Base-by-base conservation (phyloP, 768 basidiomycete species). In the Lentinus tigrinus region DNA sequence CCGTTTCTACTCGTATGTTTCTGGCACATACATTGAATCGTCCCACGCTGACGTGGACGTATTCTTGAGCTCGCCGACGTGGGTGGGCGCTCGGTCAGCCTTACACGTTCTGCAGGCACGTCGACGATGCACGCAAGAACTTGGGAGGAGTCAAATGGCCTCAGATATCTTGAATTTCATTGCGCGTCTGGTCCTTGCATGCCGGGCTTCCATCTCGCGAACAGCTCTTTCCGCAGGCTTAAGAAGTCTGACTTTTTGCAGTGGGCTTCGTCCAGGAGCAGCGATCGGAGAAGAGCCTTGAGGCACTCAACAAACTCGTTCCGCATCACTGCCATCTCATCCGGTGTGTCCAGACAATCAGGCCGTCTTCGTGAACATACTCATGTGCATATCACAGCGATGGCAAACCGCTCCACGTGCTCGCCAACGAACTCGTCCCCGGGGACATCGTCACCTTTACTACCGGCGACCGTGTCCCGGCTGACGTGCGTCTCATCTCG, bases 231-330 rank as follows among this genome's bases (percentile, higher is more conserved):
- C n/a, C n/a, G n/a, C n/a, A n/a, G n/a, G n/a, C n/a, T n/a, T n/a
- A n/a, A 11, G 23, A 24, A 34, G 44, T 3, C 56, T 28, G 36
- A n/a, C 23, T 39, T 8, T 47, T 4, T 54, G 47, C 62, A 81
- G 95, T 98, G 61, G 96, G 93, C 10, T 98, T 98, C 68, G 85
- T 98, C 28, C 95, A 98, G 72, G 95, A 98, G 72, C 85, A 90
- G 60, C 82, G 95, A 31, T 98, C 96, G 1, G 95, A 98, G 70
- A 87, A 97, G 74, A 93, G 91, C 58, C 77, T 98, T 26, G 94
- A 97, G 72, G 93, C 95, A 0, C 78, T 98, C 34, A 97, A 95
- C 77, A 97, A 95, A 72, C 88, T 98, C 40, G 95, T 98, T 21
- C 95, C 95, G 0, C 95, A 98, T 71, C 93, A 96, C 70, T 96